These are phyloP conservation scores for Leonotis leonurus DNA, from an alignment of 257 asterid species.

Conservation along the genomic window DNA sequence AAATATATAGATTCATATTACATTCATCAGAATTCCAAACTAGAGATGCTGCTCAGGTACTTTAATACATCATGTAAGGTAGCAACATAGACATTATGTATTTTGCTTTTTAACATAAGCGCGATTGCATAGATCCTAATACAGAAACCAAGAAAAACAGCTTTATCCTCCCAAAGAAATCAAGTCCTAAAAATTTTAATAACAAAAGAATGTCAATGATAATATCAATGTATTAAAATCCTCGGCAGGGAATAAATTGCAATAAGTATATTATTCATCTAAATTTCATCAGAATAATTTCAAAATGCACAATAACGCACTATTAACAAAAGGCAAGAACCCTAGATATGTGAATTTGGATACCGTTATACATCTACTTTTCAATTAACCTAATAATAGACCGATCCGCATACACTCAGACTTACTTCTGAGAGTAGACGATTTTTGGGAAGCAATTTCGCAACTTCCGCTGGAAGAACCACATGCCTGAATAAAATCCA, in stretches of 20 bases:
- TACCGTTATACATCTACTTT: not conserved
- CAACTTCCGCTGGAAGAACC: slow-evolving; percentile 44
- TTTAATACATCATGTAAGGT: not conserved
- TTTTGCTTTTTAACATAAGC: not conserved
- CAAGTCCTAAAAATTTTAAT: not conserved
- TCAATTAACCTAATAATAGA: not conserved
- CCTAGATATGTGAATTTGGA: not conserved
- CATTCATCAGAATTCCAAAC: not conserved
- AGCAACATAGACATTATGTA: not conserved
- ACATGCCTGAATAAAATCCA: slow-evolving; percentile 33
- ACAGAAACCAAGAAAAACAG: not conserved
- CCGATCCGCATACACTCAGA: not conserved
- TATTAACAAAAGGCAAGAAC: not conserved
- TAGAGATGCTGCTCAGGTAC: not conserved
- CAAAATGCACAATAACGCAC: not conserved
- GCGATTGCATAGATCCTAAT: not conserved
- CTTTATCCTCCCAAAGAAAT: not conserved
- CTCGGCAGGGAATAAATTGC: not conserved
- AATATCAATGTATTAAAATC: not conserved
- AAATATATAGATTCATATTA: not conserved
- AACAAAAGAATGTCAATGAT: not conserved
- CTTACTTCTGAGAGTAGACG: slow-evolving; percentile 50
- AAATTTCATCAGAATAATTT: not conserved
- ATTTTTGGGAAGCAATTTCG: slow-evolving; percentile 43
- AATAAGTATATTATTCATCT: not conserved